Percentiles rank a stretch among this genome's conserved stretches.
Conservation (phyloP, 2,329 filamentous ascomycete species). For the Hirsutella rhossiliensis region DNA sequence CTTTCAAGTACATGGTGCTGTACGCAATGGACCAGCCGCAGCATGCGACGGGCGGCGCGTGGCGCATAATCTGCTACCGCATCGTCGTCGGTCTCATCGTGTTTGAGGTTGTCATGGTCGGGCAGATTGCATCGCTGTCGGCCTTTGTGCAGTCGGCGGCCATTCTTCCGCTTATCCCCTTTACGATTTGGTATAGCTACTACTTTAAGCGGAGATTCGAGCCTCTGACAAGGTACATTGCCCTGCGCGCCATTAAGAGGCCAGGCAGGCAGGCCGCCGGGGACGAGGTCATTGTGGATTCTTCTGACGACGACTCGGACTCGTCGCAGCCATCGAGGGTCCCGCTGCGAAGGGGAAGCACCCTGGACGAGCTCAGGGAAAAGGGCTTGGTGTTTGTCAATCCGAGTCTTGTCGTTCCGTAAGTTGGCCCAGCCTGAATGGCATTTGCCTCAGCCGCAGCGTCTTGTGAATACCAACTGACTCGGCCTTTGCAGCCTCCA, state of each 20-base stretch:
- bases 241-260: constrained; percentile 71
- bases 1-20: constrained; percentile 93
- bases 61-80: constrained; percentile 93
- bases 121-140: constrained; percentile 63
- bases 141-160: constrained; percentile 64
- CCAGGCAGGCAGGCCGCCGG: constrained; percentile 25
- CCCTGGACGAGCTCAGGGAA: constrained; percentile 61
- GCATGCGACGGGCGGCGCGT: constrained; percentile 84
- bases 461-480: background rate
- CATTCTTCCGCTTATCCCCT: constrained; percentile 63
- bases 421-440: constrained; percentile 7
- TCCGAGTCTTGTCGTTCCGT: constrained; percentile 58
- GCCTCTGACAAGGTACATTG: constrained; percentile 85
- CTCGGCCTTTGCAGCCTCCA: constrained; percentile 36
- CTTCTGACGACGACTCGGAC: constrained; percentile 30
- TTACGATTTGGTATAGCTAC: constrained; percentile 82
- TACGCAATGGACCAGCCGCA: constrained; percentile 98
- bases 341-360: constrained; percentile 43
- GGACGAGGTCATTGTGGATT: constrained; percentile 23
- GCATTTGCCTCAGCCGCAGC: background rate
- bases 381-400: constrained; percentile 62
- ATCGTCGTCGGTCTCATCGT: constrained; percentile 76
- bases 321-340: constrained; percentile 24
- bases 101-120: constrained; percentile 85
- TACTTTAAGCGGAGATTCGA: constrained; percentile 73